Percentiles rank a stretch among this genome's conserved stretches.
phyloP scores from a whole-genome alignment of 139 green algal genomes.

The Ettlia oleoabundans region DNA sequence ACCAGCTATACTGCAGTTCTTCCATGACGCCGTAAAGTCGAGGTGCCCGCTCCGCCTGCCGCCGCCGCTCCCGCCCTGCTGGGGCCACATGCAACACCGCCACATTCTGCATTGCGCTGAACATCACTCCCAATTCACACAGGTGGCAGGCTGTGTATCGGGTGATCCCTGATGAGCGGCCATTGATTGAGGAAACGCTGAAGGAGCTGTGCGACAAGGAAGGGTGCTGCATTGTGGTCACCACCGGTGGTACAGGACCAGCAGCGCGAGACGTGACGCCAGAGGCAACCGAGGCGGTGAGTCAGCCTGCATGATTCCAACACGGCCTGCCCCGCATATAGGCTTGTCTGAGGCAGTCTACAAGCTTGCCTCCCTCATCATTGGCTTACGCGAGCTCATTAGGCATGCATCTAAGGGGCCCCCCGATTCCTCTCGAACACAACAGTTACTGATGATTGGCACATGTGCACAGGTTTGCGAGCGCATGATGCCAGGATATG shows the following conservation, averaged over 20 bases:
- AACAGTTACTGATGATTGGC: neutral
- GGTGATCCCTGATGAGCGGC: conserved; percentile 84
- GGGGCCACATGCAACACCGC: too few species aligned
- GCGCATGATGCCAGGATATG: conserved; percentile 92
- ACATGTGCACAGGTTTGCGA: conserved; percentile 70
- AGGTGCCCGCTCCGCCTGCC: conserved; percentile 23
- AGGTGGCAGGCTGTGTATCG: conserved; percentile 82
- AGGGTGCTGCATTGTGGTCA: conserved; percentile 89
- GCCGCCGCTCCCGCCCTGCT: neutral
- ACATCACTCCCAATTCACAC: too few species aligned
- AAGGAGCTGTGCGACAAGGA: conserved; percentile 80
- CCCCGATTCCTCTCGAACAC: too few species aligned
- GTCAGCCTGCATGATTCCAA: too few species aligned
- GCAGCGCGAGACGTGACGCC: conserved; percentile 90
- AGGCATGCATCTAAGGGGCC: too few species aligned
- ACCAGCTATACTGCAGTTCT: conserved; percentile 88
- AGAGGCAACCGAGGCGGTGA: conserved; percentile 87
- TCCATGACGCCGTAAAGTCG: conserved; percentile 82
- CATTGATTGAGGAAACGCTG: conserved; percentile 81
- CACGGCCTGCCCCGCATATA: too few species aligned
- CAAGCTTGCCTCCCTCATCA: too few species aligned
- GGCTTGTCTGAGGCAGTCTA: too few species aligned
- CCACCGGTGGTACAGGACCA: conserved; percentile 88
- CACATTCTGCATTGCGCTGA: too few species aligned
- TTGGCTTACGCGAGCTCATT: too few species aligned